Percentiles rank a stretch among this genome's conserved stretches.
Evolutionary conservation across 345 rosid species (phyloP).

Genomic region (Salix suchowensis): DNA sequence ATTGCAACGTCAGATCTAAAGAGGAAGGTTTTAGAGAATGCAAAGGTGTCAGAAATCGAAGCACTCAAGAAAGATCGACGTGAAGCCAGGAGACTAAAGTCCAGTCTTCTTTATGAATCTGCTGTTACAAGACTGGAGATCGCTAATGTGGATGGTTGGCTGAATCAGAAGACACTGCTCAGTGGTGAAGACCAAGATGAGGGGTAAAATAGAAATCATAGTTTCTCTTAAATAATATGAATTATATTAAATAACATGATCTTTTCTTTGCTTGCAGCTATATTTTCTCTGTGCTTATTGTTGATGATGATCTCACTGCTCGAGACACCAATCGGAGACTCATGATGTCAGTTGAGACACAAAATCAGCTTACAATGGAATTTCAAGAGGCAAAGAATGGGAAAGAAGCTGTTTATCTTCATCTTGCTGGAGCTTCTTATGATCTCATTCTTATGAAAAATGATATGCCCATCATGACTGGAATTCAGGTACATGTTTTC

Average conservation of each 20-base stretch:
- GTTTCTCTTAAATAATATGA: no score
- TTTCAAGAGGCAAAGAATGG: not conserved
- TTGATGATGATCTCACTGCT: not conserved
- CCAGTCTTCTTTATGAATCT: not conserved
- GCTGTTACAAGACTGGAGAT: not conserved
- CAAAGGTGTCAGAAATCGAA: not conserved
- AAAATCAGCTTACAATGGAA: not conserved
- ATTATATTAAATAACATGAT: no score
- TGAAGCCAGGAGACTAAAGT: not conserved
- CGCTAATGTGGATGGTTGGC: not conserved
- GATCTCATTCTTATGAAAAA: not conserved
- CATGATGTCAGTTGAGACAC: not conserved
- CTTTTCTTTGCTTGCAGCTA: not conserved
- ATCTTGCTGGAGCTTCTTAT: not conserved
- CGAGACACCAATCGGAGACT: not conserved
- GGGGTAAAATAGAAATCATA: no score
- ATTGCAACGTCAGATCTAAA: not conserved
- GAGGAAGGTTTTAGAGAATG: not conserved
- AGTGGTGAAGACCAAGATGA: no score
- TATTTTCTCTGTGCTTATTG: not conserved
- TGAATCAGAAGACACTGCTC: not conserved
- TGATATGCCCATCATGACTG: not conserved
- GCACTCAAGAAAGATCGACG: not conserved
- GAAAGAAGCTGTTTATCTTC: not conserved
- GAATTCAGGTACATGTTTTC: not conserved